These are phyloP conservation scores for Globisporangium camurandrum DNA, from an alignment of 352 stramenopile genomes.

Conservation along the genomic window DNA sequence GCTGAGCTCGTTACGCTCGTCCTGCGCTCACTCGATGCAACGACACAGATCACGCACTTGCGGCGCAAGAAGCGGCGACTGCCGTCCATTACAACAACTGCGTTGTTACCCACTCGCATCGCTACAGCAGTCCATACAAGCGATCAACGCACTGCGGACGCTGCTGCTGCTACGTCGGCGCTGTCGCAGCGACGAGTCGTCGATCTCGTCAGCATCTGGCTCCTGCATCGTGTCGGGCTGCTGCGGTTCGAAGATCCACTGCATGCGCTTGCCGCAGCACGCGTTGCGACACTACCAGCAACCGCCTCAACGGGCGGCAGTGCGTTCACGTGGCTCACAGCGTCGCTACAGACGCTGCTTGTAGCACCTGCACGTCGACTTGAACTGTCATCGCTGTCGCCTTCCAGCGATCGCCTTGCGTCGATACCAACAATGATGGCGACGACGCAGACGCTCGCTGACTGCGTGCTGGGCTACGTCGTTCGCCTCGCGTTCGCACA, in stretches of 20 bases:
- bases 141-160: too few relatives aligned
- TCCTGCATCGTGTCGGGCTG: slow-evolving; percentile 7
- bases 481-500: slow-evolving; percentile 14
- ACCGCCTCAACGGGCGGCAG: neutral
- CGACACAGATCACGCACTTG: neutral
- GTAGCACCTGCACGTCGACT: too few relatives aligned
- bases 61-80: slow-evolving; percentile 3
- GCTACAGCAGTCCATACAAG: too few relatives aligned
- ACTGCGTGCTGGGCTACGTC: slow-evolving; percentile 13
- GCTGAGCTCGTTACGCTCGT: slow-evolving; percentile 4
- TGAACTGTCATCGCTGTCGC: too few relatives aligned
- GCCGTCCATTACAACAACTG: neutral
- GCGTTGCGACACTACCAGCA: slow-evolving; percentile 5
- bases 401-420: too few relatives aligned
- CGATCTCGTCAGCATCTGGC: slow-evolving; percentile 8
- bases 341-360: slow-evolving; percentile 1
- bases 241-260: slow-evolving; percentile 22
- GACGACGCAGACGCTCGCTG: slow-evolving; percentile 7
- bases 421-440: too few relatives aligned
- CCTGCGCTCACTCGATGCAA: slow-evolving; percentile 2
- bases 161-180: too few relatives aligned
- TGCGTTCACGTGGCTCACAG: slow-evolving; percentile 5
- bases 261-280: too few relatives aligned
- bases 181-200: neutral
- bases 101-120: too few relatives aligned